phyloP scores from a whole-genome alignment of 441 rosid species.

The Populus hybrid region DNA sequence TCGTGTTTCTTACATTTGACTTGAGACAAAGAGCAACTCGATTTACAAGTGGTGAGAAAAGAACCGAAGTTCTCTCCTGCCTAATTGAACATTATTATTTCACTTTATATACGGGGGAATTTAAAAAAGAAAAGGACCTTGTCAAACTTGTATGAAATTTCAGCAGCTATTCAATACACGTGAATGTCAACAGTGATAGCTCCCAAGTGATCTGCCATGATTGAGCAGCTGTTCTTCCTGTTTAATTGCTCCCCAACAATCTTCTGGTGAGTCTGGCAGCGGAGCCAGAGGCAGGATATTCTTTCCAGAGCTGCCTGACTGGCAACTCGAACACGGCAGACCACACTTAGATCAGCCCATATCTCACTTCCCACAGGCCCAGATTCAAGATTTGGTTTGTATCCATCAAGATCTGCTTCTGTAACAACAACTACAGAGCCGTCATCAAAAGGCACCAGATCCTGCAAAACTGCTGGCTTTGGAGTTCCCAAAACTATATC shows the following conservation, averaged over 20 bases:
- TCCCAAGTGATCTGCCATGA: constrained; percentile 44
- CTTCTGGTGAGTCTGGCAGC: constrained; percentile 53
- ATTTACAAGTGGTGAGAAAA: constrained; percentile 25
- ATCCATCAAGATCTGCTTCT: constrained; percentile 78
- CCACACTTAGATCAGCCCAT: constrained; percentile 78
- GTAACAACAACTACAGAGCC: constrained; percentile 75
- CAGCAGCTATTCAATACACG: constrained; percentile 53
- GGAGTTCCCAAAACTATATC: constrained; percentile 35
- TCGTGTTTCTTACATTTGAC: constrained; percentile 15
- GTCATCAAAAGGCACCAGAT: constrained; percentile 69
- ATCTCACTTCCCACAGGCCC: constrained; percentile 41
- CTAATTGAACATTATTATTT: constrained; percentile 28
- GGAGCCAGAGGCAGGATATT: constrained; percentile 82
- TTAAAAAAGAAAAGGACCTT: background rate
- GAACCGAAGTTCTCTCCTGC: constrained; percentile 11
- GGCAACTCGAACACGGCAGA: constrained; percentile 67
- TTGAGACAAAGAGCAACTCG: constrained; percentile 20
- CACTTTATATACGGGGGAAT: constrained; percentile 16
- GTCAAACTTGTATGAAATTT: constrained; percentile 7
- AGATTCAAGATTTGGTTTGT: constrained; percentile 40
- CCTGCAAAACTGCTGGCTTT: constrained; percentile 30
- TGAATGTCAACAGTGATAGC: constrained; percentile 83
- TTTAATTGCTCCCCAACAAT: constrained; percentile 39
- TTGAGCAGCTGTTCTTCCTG: constrained; percentile 37
- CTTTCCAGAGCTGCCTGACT: constrained; percentile 81